phyloP scores from a whole-genome alignment of 257 asterid species.

The Verbascum thapsus region DNA sequence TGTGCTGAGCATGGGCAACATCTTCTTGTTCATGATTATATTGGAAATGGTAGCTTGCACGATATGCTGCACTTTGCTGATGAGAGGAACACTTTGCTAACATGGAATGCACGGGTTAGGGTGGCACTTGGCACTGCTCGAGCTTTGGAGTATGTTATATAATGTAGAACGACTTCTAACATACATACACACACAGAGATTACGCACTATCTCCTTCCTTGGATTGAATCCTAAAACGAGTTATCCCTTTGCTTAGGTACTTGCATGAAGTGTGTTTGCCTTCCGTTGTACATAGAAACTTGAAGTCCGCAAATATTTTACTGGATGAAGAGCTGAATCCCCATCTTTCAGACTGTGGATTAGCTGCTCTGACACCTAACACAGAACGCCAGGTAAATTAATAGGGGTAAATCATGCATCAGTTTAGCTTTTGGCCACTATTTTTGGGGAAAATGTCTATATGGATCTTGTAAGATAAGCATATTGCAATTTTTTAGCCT shows the following conservation, averaged over 20 bases:
- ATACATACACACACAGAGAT: background rate
- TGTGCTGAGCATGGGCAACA: constrained; percentile 96
- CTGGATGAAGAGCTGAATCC: constrained; percentile 93
- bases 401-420: constrained; percentile 12
- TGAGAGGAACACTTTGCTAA: constrained; percentile 82
- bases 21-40: constrained; percentile 77
- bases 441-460: too few species aligned
- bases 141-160: constrained; percentile 83
- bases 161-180: constrained; percentile 16
- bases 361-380: constrained; percentile 86
- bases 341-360: constrained; percentile 91
- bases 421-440: constrained; percentile 5
- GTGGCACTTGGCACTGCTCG: constrained; percentile 98
- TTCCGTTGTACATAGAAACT: constrained; percentile 89
- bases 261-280: constrained; percentile 99
- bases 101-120: constrained; percentile 97
- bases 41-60: constrained; percentile 84
- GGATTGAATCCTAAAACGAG: constrained; percentile 27
- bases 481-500: too few species aligned
- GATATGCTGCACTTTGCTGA: constrained; percentile 95
- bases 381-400: constrained; percentile 84
- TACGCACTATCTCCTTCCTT: constrained; percentile 2
- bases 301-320: constrained; percentile 90
- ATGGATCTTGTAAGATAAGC: too few species aligned
- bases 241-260: constrained; percentile 58